Base-by-base conservation (phyloP, 495 filamentous ascomycete species). In the Podospora anserina region DNA sequence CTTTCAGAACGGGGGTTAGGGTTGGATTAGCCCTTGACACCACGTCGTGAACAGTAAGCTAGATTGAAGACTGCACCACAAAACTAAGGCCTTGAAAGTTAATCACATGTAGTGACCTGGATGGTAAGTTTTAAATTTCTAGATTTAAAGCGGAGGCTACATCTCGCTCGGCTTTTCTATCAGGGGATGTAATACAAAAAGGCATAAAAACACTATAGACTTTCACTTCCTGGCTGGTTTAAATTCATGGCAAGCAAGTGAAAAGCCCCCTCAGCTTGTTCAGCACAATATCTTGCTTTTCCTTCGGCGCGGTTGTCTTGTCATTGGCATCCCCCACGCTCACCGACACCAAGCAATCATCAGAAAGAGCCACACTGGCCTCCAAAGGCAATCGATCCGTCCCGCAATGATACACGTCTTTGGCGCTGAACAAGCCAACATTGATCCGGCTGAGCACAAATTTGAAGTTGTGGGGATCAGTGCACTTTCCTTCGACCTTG, bases 401-500 rank as follows among this genome's bases (percentile, higher is more conserved):
- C 1, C 85, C 86, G 70, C 89, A 91, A 4, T 80, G 86, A 54
- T 78, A 71, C 3, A 86, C 84, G 72, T 91, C 89, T 5, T 74
- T 76, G 0, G 71, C 74, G n/a, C 85, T 85, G 65, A 88, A 73
- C 0, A 83, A 19, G 0, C 85, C 85, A 6, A 78, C 67, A 66
- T 86, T 82, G 70, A 90, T 88, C 18, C 88, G 79, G 59, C 82
- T 87, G 27, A 90, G 71, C 2, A 90, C 83, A 71, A 87, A 91
- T 62, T 82, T 82, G 77, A 88, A 88, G 58, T 88, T 78, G 5
- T 76, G 72, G 0, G 81, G 72, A 5, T 71, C 75, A 2, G 73
- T 78, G 74, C 89, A 90, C 54, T 75, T 74, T 3, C 76, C 79
- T 2, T 72, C 77, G 15, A 87, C 82, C 13, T 77, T 75, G 2